Evolutionary conservation across 495 filamentous ascomycete species (phyloP).

Genomic region (Tetracladium setigerum): DNA sequence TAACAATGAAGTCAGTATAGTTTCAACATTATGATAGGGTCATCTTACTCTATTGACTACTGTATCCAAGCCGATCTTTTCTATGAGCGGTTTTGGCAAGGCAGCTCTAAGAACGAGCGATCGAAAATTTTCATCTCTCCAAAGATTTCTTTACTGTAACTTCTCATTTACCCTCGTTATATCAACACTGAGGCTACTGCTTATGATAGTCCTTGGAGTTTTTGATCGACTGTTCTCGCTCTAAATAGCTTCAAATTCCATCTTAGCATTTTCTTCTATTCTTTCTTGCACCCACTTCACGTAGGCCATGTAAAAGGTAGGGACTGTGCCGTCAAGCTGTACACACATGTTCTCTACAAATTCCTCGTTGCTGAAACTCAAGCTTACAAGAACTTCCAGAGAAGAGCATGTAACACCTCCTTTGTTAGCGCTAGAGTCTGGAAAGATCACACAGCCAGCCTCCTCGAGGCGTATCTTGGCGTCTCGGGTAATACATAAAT

Average conservation of each 20-base stretch:
- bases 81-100: conserved; percentile 68
- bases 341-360: conserved; percentile 91
- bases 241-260: conserved; percentile 97
- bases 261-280: conserved; percentile 75
- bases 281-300: conserved; percentile 80
- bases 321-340: conserved; percentile 62
- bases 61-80: conserved; percentile 79
- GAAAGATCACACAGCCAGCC: conserved; percentile 85
- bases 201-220: conserved; percentile 68
- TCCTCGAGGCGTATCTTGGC: conserved; percentile 88
- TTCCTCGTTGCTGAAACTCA: conserved; percentile 78
- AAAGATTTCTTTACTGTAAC: conserved; percentile 80
- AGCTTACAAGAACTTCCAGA: conserved; percentile 82
- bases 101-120: conserved; percentile 72
- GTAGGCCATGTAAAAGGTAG: conserved; percentile 81
- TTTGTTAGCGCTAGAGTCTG: conserved; percentile 96
- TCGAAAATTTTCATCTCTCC: conserved; percentile 71
- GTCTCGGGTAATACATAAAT: conserved; percentile 95
- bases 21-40: too few species aligned
- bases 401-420: conserved; percentile 94
- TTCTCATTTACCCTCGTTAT: conserved; percentile 91
- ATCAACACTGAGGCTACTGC: conserved; percentile 75
- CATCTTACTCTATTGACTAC: conserved; percentile 62
- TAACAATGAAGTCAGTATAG: neutral
- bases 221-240: conserved; percentile 76